Base-by-base conservation (phyloP, 805 yeast species). In the Tetrapisispora namnaoensis region DNA sequence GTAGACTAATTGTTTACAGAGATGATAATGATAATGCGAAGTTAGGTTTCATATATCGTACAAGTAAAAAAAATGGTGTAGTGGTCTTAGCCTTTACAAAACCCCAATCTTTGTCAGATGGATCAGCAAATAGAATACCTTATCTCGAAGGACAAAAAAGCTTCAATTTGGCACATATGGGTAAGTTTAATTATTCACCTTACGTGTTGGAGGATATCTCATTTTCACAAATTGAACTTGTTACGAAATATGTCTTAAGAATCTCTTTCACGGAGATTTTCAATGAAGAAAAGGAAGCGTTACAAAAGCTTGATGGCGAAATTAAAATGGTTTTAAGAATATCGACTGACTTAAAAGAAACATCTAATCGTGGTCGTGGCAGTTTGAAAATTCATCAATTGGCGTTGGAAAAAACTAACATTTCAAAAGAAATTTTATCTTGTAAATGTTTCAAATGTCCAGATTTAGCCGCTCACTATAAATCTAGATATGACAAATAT, bases 1-100 rank as follows among this genome's bases (percentile, higher is more conserved):
- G 90, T 2, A 70, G 83, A 51, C 59, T 84, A 44, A 57, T 86
- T 46, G 71, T 82, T 6, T 87, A 70, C 62, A 72, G 78, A 51
- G 82, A 80, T 58, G 62, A 63, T 5, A 60, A 69, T 7, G 73
- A 66, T 4, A 61, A 64, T 16, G 56, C 54, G 10, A 58, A 60
- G 45, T 45, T 64, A 17, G 95, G 89, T 5, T 73, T 83, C 49
- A 66, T 82, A 24, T 69, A 77, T 37, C 78, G 72, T 59, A 57
- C 54, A 41, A 57, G 55, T 44, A 52, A 60, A 28, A 61, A 54
- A 39, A 55, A 52, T 28, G 55, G 55, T 16, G 50, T 57, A 2
- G 52, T 57, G n/a, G 57, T 60, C 9, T 58, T 66, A 1, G 50
- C 58, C 51, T 73, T 54, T 66, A 70, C 60, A 46, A 62, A 52